phyloP scores from a whole-genome alignment of 371 early-diverging fungal genomes.

The Capillidium heterosporum region DNA sequence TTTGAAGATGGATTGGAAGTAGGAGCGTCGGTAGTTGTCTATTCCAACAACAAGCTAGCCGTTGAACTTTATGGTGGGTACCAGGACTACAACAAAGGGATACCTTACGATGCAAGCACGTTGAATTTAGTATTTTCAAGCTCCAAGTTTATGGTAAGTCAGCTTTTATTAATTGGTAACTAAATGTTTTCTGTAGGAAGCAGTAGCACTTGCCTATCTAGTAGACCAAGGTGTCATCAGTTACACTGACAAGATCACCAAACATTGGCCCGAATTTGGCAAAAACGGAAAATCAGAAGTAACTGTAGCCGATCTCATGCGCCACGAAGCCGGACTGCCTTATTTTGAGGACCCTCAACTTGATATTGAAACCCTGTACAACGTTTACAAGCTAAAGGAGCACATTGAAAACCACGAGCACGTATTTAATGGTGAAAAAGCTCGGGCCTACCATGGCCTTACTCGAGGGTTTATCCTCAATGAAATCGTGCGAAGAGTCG shows the following conservation, averaged over 20 bases:
- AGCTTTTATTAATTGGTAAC: no score
- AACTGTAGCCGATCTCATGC: constrained; percentile 35
- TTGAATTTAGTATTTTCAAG: no score
- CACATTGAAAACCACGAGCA: constrained; percentile 42
- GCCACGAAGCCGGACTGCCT: constrained; percentile 40
- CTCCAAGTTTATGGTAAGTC: constrained; percentile 26
- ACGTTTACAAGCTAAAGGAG: constrained; percentile 12
- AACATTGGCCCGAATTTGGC: no score
- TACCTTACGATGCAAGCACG: constrained; percentile 25
- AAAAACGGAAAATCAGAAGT: no score
- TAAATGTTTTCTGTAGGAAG: no score
- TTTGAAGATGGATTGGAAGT: neutral
- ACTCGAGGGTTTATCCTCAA: constrained; percentile 57
- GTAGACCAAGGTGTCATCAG: no score
- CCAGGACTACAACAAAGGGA: constrained; percentile 20
- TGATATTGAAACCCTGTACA: constrained; percentile 11
- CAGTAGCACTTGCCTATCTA: no score
- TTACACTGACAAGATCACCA: no score
- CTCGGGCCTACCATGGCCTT: constrained; percentile 38
- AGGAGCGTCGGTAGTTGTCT: neutral
- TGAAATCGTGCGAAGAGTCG: constrained; percentile 40
- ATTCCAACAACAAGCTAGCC: constrained; percentile 17
- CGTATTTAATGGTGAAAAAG: constrained; percentile 26
- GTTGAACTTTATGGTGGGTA: no score
- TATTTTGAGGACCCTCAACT: constrained; percentile 23